Evolutionary conservation across 306 rosid genomes (phyloP).

Genomic region (Rosa persica): DNA sequence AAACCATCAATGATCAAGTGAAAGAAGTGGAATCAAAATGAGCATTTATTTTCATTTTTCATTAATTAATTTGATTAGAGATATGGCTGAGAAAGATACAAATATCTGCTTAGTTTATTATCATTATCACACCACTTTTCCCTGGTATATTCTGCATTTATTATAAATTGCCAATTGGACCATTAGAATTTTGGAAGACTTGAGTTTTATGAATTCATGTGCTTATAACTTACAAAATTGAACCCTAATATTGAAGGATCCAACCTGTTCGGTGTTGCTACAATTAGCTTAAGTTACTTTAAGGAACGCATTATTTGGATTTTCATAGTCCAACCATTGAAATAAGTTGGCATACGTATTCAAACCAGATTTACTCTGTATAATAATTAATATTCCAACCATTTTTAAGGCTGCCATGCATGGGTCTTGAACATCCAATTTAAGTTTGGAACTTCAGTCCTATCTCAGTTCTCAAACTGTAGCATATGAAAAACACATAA

Average conservation of each 20-base stretch:
- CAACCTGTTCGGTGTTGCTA: not conserved
- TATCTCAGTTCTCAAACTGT: not conserved
- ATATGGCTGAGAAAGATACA: not conserved
- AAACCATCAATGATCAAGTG: not conserved
- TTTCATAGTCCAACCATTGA: not conserved
- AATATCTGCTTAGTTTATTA: not conserved
- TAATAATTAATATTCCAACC: not conserved
- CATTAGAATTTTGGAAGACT: not conserved
- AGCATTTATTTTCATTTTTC: not conserved
- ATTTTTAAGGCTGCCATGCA: not conserved
- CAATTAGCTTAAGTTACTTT: not conserved
- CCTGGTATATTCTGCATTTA: not conserved
- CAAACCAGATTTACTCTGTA: not conserved
- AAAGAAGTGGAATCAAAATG: not conserved
- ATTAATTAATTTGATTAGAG: not conserved
- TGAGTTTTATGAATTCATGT: too few relatives aligned
- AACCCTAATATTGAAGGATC: not conserved
- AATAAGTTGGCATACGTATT: not conserved
- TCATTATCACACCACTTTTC: not conserved
- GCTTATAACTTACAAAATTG: too few relatives aligned
- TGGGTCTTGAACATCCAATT: not conserved
- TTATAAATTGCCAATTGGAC: not conserved
- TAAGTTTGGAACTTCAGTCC: not conserved
- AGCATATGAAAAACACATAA: not conserved
- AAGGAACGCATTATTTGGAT: not conserved